Evolutionary conservation across 495 filamentous ascomycete species (phyloP).

Genomic region (Xylaria castorea): DNA sequence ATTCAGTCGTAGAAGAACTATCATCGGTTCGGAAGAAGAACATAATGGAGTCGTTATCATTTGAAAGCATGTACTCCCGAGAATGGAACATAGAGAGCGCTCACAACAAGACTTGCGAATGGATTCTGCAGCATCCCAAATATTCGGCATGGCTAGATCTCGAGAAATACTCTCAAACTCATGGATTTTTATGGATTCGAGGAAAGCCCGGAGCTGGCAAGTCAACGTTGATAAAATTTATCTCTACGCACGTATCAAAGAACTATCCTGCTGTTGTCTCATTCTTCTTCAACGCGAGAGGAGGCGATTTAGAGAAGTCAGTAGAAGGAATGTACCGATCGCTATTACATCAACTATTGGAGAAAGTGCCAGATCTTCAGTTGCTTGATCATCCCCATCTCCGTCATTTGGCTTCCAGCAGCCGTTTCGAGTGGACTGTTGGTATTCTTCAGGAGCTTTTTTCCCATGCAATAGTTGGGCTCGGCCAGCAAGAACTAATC

Average conservation of each 20-base stretch:
- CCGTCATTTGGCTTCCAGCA: background rate
- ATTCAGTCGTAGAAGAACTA: background rate
- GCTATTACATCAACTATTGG: conserved; percentile 45
- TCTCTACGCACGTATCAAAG: conserved; percentile 12
- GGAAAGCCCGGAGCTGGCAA: conserved; percentile 65
- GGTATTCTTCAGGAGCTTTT: conserved; percentile 43
- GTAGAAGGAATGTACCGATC: conserved; percentile 63
- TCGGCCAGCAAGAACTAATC: background rate
- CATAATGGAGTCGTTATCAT: conserved; percentile 44
- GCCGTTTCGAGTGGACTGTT: conserved; percentile 20
- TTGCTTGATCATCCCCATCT: conserved; percentile 24
- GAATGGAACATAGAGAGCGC: conserved; percentile 46
- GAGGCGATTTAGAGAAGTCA: conserved; percentile 57
- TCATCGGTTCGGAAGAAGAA: background rate
- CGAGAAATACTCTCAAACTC: conserved; percentile 43
- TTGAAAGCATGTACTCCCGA: conserved; percentile 49
- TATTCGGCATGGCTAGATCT: conserved; percentile 57
- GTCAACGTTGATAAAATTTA: conserved; percentile 58
- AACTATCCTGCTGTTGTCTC: conserved; percentile 40
- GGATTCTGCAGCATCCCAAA: conserved; percentile 51
- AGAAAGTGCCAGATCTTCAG: conserved; percentile 37
- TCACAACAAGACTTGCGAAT: conserved; percentile 55
- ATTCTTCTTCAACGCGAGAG: conserved; percentile 59
- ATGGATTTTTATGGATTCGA: conserved; percentile 64
- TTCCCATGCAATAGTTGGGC: background rate